phyloP scores from a whole-genome alignment of 495 filamentous ascomycete genomes.

The Penicillium nucicola region DNA sequence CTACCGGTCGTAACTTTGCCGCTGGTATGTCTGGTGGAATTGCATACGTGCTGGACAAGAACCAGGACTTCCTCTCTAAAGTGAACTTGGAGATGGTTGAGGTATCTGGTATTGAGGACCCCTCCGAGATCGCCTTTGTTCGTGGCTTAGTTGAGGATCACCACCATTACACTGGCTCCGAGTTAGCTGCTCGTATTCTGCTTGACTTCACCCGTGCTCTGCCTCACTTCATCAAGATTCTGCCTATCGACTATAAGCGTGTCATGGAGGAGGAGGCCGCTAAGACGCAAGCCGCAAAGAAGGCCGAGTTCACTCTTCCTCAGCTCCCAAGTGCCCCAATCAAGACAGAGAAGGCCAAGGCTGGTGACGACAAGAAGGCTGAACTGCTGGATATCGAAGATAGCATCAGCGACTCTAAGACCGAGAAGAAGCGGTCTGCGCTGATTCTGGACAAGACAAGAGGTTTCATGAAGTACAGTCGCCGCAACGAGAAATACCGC shows the following conservation, averaged over 20 bases:
- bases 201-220: constrained; percentile 97
- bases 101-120: constrained; percentile 81
- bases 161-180: constrained; percentile 98
- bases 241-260: constrained; percentile 97
- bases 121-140: constrained; percentile 87
- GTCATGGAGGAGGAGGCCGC: constrained; percentile 82
- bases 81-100: constrained; percentile 99
- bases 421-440: constrained; percentile 90
- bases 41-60: constrained; percentile 92
- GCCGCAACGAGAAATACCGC: constrained; percentile 93
- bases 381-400: constrained; percentile 95
- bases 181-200: constrained; percentile 90
- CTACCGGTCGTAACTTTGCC: constrained; percentile 98
- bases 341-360: constrained; percentile 54
- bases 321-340: constrained; percentile 60
- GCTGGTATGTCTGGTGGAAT: constrained; percentile 99
- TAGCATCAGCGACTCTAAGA: constrained; percentile 77
- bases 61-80: constrained; percentile 88
- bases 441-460: constrained; percentile 96
- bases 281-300: constrained; percentile 82
- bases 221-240: constrained; percentile 87
- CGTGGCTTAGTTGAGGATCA: constrained; percentile 96
- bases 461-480: constrained; percentile 98
- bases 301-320: constrained; percentile 80
- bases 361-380: constrained; percentile 65